These are phyloP conservation scores for Chenopodium album DNA, from an alignment of 148 eudicot species.

Conservation along the genomic window DNA sequence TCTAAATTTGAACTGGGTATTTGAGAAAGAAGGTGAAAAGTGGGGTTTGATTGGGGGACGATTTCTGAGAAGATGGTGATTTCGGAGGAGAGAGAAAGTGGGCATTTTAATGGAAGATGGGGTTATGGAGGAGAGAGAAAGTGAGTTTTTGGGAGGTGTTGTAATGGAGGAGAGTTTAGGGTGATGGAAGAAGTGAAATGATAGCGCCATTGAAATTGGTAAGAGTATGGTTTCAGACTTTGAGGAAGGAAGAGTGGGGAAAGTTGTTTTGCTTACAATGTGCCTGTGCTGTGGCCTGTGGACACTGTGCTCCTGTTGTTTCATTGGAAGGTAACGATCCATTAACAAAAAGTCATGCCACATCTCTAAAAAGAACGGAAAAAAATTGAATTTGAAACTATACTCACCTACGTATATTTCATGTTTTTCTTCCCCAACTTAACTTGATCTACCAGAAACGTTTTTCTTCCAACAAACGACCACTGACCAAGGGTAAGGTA, in stretches of 20 bases:
- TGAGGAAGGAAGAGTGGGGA: background rate
- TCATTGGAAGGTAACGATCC: no score
- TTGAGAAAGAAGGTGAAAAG: background rate
- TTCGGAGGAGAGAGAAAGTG: background rate
- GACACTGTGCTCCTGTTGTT: no score
- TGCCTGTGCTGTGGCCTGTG: no score
- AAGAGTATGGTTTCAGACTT: no score
- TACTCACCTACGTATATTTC: no score
- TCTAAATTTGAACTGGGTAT: slow-evolving; percentile 6
- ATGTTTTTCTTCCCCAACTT: no score
- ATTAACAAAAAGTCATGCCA: no score
- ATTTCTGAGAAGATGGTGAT: slow-evolving; percentile 6
- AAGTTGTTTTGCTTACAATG: background rate
- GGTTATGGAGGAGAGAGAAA: slow-evolving; percentile 1
- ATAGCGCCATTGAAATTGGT: background rate
- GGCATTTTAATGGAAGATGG: slow-evolving; percentile 3
- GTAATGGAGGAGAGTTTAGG: background rate
- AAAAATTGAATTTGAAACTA: no score
- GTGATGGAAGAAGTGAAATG: background rate
- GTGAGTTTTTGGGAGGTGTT: background rate
- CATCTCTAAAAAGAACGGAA: no score
- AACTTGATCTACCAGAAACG: no score
- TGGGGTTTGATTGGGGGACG: slow-evolving; percentile 8
- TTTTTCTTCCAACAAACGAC: no score
- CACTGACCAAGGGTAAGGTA: no score